These are phyloP conservation scores for Penicillium aurantiogriseum DNA, from an alignment of 2,329 filamentous ascomycete genomes.

Conservation along the genomic window DNA sequence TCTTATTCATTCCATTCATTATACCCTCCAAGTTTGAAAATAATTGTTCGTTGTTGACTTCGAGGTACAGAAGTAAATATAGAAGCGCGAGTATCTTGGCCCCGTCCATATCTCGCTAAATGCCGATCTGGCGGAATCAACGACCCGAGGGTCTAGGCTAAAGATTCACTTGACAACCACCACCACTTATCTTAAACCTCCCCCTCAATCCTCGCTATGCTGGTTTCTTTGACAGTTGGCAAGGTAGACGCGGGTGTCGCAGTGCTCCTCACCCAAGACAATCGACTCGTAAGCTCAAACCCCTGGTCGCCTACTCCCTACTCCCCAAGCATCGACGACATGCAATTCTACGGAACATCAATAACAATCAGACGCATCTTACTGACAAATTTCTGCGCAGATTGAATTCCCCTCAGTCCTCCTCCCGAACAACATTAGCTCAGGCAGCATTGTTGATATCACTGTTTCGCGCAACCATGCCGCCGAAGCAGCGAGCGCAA, in stretches of 20 bases:
- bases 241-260: constrained; percentile 99
- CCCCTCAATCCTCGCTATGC: constrained; percentile 58
- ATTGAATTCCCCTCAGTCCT: constrained; percentile 99
- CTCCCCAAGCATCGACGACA: constrained; percentile 8
- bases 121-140: constrained; percentile 33
- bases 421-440: constrained; percentile 89
- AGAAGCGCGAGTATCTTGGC: constrained; percentile 18
- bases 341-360: neutral
- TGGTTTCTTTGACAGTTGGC: constrained; percentile 96
- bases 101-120: constrained; percentile 30
- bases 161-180: constrained; percentile 18
- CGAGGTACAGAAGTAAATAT: constrained; percentile 13
- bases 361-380: neutral
- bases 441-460: constrained; percentile 96
- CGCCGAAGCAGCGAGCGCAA: constrained; percentile 72
- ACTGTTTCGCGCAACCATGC: constrained; percentile 82
- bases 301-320: constrained; percentile 13
- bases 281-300: constrained; percentile 72
- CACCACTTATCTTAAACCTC: constrained; percentile 5
- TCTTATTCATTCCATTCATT: neutral
- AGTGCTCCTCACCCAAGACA: constrained; percentile 93
- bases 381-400: constrained; percentile 49
- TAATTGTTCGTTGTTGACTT: constrained; percentile 2
- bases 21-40: neutral
- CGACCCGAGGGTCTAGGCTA: constrained; percentile 11